These are phyloP conservation scores for Westerdykella sp. DNA, from an alignment of 2,329 filamentous ascomycete species.

Conservation along the genomic window DNA sequence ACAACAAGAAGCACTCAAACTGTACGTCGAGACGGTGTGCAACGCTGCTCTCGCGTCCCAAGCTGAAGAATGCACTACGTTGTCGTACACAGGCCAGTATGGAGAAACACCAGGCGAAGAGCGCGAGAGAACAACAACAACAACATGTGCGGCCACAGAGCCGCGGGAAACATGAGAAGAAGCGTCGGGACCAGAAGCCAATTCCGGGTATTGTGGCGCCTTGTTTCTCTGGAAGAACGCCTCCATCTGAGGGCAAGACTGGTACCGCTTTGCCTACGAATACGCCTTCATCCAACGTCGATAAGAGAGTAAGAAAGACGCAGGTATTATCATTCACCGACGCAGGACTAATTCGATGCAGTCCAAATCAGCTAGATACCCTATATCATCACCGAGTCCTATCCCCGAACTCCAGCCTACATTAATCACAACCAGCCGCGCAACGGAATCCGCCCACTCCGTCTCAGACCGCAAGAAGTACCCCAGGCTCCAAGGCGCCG, in stretches of 20 bases:
- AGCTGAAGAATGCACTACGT: conserved; percentile 10
- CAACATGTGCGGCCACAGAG: neutral
- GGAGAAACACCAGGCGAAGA: conserved; percentile 27
- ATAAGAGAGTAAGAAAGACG: no score
- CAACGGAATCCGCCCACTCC: neutral
- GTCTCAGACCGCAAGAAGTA: conserved; percentile 41
- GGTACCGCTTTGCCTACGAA: neutral
- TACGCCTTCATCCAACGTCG: neutral
- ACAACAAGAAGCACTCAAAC: conserved; percentile 39
- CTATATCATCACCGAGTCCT: no score
- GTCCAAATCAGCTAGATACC: conserved; percentile 8
- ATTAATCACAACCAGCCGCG: neutral
- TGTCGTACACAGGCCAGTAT: conserved; percentile 18
- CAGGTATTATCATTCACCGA: neutral
- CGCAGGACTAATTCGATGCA: conserved; percentile 13
- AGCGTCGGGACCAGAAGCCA: conserved; percentile 17
- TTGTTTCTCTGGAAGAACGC: neutral
- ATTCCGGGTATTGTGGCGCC: neutral
- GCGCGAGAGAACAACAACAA: conserved; percentile 21
- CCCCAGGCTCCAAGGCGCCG: conserved; percentile 44
- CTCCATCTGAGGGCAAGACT: neutral
- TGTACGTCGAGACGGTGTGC: conserved; percentile 44
- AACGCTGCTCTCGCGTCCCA: conserved; percentile 19
- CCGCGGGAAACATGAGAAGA: neutral
- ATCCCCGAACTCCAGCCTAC: neutral